These are phyloP conservation scores for Trichoderma guizhouense DNA, from an alignment of 2,329 filamentous ascomycete genomes.

Conservation along the genomic window DNA sequence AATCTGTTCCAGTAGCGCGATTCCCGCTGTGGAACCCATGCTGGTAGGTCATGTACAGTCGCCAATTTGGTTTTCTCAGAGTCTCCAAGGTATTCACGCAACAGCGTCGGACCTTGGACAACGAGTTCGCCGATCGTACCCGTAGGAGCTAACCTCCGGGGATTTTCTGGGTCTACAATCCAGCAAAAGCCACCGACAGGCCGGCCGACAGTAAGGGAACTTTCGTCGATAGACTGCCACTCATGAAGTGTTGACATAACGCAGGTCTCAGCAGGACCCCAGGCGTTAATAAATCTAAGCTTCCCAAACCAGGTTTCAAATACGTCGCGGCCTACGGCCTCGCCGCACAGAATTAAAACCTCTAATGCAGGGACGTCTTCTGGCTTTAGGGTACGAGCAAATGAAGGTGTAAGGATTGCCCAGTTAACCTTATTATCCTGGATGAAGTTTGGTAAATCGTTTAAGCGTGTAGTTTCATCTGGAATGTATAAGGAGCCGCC, in stretches of 20 bases:
- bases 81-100: slow-evolving; percentile 11
- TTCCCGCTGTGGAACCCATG: slow-evolving; percentile 1
- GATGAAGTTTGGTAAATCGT: not conserved
- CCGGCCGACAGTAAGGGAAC: not conserved
- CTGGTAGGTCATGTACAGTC: not conserved
- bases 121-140: slow-evolving; percentile 6
- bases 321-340: not conserved
- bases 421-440: not conserved
- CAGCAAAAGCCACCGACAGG: slow-evolving; percentile 18
- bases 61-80: not conserved
- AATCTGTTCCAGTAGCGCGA: not conserved
- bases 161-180: slow-evolving; percentile 13
- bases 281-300: not conserved
- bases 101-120: slow-evolving; percentile 8
- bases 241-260: slow-evolving; percentile 2
- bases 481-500: slow-evolving; percentile 6
- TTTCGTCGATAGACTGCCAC: not conserved
- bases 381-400: slow-evolving; percentile 1
- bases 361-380: not conserved
- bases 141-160: not conserved
- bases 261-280: slow-evolving; percentile 17
- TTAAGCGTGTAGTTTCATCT: not conserved
- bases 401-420: not conserved
- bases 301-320: slow-evolving; percentile 6
- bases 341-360: not conserved